Percentiles rank a stretch among this genome's conserved stretches.
Evolutionary conservation across 2,329 filamentous ascomycete genomes (phyloP).

Genomic region (Aspergillus sp.): DNA sequence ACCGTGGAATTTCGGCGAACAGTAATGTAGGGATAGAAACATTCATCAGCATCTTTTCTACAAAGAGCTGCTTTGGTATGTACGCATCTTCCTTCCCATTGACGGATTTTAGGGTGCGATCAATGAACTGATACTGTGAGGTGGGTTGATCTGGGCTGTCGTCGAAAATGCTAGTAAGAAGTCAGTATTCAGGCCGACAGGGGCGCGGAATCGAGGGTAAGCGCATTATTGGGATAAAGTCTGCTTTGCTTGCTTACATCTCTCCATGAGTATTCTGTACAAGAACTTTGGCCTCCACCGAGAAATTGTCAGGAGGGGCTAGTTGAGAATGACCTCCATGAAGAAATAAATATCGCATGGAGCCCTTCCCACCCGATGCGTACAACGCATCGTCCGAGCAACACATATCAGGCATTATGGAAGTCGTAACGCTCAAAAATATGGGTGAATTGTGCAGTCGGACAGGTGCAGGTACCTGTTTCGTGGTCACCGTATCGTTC

Average conservation of each 20-base stretch:
- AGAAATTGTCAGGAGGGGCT: background rate
- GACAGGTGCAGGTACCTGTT: no score
- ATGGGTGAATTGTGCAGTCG: no score
- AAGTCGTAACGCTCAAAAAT: no score
- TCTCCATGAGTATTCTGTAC: background rate
- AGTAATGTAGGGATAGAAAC: constrained; percentile 1
- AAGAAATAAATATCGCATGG: constrained; percentile 8
- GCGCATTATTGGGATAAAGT: no score
- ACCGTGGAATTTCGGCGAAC: constrained; percentile 3
- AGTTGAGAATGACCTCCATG: background rate
- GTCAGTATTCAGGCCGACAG: no score
- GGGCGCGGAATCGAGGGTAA: no score
- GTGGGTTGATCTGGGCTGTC: background rate
- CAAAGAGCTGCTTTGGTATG: background rate
- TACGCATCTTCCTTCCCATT: background rate
- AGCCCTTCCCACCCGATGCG: constrained; percentile 5
- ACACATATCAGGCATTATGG: no score
- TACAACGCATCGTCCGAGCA: background rate
- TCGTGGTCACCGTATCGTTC: no score
- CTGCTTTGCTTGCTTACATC: background rate
- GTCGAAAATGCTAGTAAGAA: background rate
- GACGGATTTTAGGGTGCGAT: background rate
- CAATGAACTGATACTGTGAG: background rate
- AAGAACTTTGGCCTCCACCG: constrained; percentile 3
- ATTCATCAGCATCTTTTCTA: constrained; percentile 7